A percentile compares a stretch with the other conserved stretches of the same genome.
Conservation (phyloP, 176 grass and related monocot genomes). For the Thalia dealbata region DNA sequence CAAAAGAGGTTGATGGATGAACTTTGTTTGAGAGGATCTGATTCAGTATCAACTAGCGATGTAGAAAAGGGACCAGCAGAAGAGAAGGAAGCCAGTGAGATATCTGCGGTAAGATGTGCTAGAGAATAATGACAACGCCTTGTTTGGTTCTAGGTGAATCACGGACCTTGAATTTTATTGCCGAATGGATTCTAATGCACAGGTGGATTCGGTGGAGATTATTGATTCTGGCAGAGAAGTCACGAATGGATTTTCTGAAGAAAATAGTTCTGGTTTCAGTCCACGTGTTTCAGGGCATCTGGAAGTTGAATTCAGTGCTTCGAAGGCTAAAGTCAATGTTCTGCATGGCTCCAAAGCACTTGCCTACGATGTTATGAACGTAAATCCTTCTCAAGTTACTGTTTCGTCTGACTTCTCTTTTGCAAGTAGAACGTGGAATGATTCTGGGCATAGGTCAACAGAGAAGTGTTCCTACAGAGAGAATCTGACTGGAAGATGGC, state of each 20-base stretch:
- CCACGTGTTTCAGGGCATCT: neutral
- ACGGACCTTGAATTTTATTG: neutral
- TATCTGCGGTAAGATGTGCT: neutral
- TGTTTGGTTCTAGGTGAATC: neutral
- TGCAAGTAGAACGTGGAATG: neutral
- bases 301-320: neutral
- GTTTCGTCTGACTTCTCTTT: neutral
- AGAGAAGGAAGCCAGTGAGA: neutral
- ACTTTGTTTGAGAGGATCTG: constrained; percentile 27
- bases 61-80: neutral
- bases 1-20: constrained; percentile 29
- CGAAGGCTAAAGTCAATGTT: neutral
- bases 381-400: neutral
- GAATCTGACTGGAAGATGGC: neutral
- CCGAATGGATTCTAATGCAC: neutral
- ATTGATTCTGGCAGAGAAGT: neutral
- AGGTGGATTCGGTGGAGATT: neutral
- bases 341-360: neutral
- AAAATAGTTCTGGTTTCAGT: neutral
- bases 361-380: neutral
- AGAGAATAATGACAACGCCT: neutral
- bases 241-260: neutral
- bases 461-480: neutral
- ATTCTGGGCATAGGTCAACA: neutral
- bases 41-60: neutral